Evolutionary conservation across 352 stramenopile species (phyloP).

Genomic region (Phytophthora hybrid): DNA sequence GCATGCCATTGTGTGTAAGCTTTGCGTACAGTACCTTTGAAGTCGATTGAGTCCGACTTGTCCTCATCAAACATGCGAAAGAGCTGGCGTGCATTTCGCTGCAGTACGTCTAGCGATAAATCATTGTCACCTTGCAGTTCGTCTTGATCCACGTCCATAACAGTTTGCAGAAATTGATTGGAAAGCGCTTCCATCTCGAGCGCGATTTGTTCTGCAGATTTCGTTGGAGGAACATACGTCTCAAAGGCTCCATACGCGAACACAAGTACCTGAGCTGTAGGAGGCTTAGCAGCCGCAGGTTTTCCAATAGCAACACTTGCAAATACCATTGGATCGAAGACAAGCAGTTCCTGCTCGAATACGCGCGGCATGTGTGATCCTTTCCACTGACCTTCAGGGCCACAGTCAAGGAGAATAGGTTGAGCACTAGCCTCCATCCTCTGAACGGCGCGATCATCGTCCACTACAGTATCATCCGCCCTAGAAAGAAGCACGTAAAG

Average conservation of each 20-base stretch:
- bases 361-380: constrained; percentile 50
- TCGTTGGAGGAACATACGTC: constrained; percentile 61
- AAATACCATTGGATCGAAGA: constrained; percentile 69
- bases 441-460: constrained; percentile 43
- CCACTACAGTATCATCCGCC: constrained; percentile 21
- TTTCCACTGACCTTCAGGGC: constrained; percentile 71
- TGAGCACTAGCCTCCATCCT: constrained; percentile 55
- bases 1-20: not conserved
- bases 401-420: constrained; percentile 61
- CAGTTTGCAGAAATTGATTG: constrained; percentile 49
- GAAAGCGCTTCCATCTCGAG: constrained; percentile 59
- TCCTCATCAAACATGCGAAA: constrained; percentile 82
- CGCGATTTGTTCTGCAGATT: constrained; percentile 55
- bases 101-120: constrained; percentile 56
- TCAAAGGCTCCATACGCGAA: constrained; percentile 68
- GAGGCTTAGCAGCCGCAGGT: constrained; percentile 62
- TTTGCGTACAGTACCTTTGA: constrained; percentile 48
- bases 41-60: constrained; percentile 81
- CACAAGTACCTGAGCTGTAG: constrained; percentile 52
- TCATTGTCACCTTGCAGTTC: constrained; percentile 40
- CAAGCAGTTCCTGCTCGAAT: constrained; percentile 66
- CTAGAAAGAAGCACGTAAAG: constrained; percentile 70
- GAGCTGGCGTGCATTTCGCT: constrained; percentile 63
- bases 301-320: constrained; percentile 67
- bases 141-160: constrained; percentile 61